Base-by-base conservation (phyloP, 1,284 basidiomycete genomes). In the Naganishia cerealis region DNA sequence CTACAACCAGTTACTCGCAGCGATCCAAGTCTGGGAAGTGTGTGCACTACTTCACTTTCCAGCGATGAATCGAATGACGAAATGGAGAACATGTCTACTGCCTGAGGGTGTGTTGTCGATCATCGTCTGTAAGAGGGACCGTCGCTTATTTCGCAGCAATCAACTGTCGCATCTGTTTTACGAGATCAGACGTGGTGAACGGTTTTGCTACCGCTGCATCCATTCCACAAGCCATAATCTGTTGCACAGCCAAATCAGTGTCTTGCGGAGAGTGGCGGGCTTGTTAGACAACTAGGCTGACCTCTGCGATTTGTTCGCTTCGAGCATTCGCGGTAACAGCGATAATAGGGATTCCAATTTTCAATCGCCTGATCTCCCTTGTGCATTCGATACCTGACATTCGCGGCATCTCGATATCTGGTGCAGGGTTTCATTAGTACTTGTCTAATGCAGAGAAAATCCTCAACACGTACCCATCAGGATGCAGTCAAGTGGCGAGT, bases 261-360 rank as follows among this genome's bases (percentile, higher is more conserved):
- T 7, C 26, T 7, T 33, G 18, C n/a, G 29, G 18, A 18, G 36
- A 53, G 16, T 18, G 33, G 33, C 6, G 2, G 38, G 40, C 10
- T 9, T 0, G 1, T 29, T 4, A 5, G 21, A 18, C 18, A 46
- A 38, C 0, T 15, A 53, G 1, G n/a, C 69, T 36, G 15, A 73
- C 71, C 52, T 57, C 36, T 57, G 71, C 21, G 3, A 71, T 57
- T 50, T 73, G 72, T 10, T 57, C 72, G 4, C 36, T 48, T 18
- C 72, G 54, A 3, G 72, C 71, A 42, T 73, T 73, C 6, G 72
- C 72, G 38, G 66, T 70, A 43, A 73, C 72, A n/a, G 71, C 72
- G 21, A 72, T 72, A n/a, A 73, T 71, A 9, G 71, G 72, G 36
- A 70, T 55, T 7, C 58, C 43, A 4, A 56, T 48, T 18, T 67